Evolutionary conservation across 1,139 yeast genomes (phyloP), one percentile per base, ranked within the genome.

Genomic region (Kurtzmaniella quercitrusa): DNA sequence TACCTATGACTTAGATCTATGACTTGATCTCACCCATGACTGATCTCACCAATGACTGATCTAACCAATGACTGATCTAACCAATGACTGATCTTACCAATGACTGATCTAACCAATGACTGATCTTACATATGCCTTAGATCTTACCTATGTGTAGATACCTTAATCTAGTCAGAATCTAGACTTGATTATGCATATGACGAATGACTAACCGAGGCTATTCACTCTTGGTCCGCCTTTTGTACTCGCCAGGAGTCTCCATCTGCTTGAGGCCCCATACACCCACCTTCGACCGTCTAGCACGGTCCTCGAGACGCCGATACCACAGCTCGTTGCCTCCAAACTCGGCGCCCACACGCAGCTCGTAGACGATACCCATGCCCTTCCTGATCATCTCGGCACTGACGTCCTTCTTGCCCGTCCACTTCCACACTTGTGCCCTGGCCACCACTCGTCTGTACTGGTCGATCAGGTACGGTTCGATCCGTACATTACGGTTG

Each of bases 391-490:
- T 63, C 96, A 93, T 89, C 60, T 91, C 95, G 5, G 84, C 81
- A 55, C 96, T 84, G 11, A 93, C 83, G 57, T 93, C 96, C 50
- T 75, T 78, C 51, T 73, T 74, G 0, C 96, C 94, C 3, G 78
- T 77, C 77, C 85, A 78, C 61, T 82, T 84, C 79, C 87, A 77
- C 9, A 88, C 79, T 48, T 76, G 74, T 10, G 86, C 95, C 51
- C 85, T 81, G 1, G 90, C 94, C 2, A 93, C 98, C 21, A 90
- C 83, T 41, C 99, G 69, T 46, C 83, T 85, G 61, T 94, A 93
- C 62, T 93, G 98, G 62, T 93, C 99, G 3, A 86, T 67, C 38
- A 85, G 74, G 42, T 86, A 73, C 0, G 98, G 96, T 44, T 85
- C 81, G 5, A 93, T 76, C 46, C 85, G 77, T 9, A 91, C 84